Percentiles rank a stretch among this genome's conserved stretches.
phyloP scores from a whole-genome alignment of 805 yeast species.

The Saturnispora hagleri region DNA sequence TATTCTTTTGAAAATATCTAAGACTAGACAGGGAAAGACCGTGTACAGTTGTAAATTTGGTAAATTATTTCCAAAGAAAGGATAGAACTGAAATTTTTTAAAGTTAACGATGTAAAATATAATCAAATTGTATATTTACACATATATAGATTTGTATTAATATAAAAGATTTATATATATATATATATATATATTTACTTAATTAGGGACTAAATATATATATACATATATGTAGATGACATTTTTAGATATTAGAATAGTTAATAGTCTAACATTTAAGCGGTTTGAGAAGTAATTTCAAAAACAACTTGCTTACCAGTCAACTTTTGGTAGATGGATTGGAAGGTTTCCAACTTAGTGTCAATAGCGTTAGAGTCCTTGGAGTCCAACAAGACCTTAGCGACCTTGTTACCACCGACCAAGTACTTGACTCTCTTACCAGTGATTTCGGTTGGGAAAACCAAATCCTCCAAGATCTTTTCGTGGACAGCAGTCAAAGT shows the following conservation, averaged over 20 bases:
- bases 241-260: neutral
- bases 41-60: neutral
- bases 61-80: too few relatives aligned
- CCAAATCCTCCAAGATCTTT: conserved; percentile 96
- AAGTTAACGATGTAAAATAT: neutral
- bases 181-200: neutral
- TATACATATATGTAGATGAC: neutral
- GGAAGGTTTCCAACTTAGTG: conserved; percentile 99
- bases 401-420: conserved; percentile 98
- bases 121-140: neutral
- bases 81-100: neutral
- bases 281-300: conserved; percentile 68
- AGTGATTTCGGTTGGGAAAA: conserved; percentile 97
- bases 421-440: conserved; percentile 99
- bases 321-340: conserved; percentile 94
- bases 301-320: conserved; percentile 99
- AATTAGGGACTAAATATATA: too few relatives aligned
- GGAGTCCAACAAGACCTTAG: conserved; percentile 95
- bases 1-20: too few relatives aligned
- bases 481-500: conserved; percentile 98
- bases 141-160: neutral
- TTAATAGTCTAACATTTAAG: conserved; percentile 24
- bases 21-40: neutral
- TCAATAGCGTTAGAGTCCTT: conserved; percentile 95
- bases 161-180: neutral